These are phyloP conservation scores for Canavalia gladiata DNA, from an alignment of 306 rosid genomes.

Conservation along the genomic window DNA sequence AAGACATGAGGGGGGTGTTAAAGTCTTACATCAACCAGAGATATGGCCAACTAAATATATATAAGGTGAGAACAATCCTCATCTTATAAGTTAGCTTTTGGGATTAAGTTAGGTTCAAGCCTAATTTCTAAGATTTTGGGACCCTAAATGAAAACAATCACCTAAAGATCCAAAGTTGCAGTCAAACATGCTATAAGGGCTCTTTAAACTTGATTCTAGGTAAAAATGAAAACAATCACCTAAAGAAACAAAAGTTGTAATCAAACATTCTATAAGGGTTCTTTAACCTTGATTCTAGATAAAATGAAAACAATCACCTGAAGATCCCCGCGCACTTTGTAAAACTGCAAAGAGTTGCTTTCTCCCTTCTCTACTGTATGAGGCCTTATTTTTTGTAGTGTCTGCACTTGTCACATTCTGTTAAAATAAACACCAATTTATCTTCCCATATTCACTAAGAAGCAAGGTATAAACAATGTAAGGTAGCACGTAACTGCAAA, in stretches of 20 bases:
- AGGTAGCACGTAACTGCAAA: constrained; percentile 78
- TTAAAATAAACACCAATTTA: constrained; percentile 49
- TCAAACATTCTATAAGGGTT: constrained; percentile 6
- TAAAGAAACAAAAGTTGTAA: background rate
- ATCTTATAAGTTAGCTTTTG: too few relatives aligned
- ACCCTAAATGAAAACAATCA: background rate
- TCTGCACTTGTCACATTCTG: constrained; percentile 81
- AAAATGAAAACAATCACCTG: constrained; percentile 66
- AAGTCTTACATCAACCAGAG: too few relatives aligned
- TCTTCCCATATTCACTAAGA: constrained; percentile 19
- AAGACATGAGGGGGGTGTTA: too few relatives aligned
- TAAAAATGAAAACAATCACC: too few relatives aligned
- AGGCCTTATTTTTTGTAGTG: constrained; percentile 79
- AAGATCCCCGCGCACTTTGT: constrained; percentile 96
- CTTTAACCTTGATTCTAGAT: constrained; percentile 8
- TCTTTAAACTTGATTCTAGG: background rate
- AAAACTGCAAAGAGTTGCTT: constrained; percentile 95
- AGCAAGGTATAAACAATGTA: constrained; percentile 36
- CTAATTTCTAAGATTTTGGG: too few relatives aligned
- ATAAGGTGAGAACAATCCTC: too few relatives aligned
- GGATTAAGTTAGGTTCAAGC: too few relatives aligned
- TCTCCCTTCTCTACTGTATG: constrained; percentile 91
- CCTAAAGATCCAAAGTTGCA: background rate
- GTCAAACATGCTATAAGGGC: constrained; percentile 3
- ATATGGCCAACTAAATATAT: too few relatives aligned